Evolutionary conservation across 2,329 filamentous ascomycete species (phyloP).

Genomic region (Trichoderma semiorbis): DNA sequence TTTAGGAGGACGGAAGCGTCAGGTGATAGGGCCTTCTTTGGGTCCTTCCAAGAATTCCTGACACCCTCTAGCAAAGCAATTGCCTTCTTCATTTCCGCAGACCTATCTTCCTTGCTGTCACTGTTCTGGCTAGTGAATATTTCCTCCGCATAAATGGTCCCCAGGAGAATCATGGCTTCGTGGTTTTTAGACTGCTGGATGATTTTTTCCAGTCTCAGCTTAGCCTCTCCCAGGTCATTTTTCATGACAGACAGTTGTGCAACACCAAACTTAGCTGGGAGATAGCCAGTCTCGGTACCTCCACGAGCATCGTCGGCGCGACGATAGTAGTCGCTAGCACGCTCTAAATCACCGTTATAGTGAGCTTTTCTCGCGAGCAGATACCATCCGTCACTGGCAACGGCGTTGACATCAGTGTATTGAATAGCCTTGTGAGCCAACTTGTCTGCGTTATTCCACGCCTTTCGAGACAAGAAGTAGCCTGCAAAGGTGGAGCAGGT

Average conservation of each 20-base stretch:
- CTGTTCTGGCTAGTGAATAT: conserved; percentile 75
- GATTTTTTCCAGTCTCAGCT: conserved; percentile 91
- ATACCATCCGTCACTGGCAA: conserved; percentile 98
- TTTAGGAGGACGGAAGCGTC: conserved; percentile 90
- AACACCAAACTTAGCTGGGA: conserved; percentile 91
- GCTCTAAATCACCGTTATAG: conserved; percentile 69
- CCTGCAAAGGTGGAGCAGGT: conserved; percentile 86
- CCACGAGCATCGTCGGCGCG: conserved; percentile 89
- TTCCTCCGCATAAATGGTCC: conserved; percentile 90
- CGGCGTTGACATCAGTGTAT: conserved; percentile 90
- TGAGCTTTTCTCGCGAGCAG: conserved; percentile 89
- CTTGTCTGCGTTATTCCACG: conserved; percentile 75
- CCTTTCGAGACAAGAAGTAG: conserved; percentile 83
- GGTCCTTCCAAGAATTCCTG: conserved; percentile 84
- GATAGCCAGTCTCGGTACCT: conserved; percentile 82
- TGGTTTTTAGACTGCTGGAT: conserved; percentile 78
- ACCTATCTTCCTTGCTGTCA: conserved; percentile 81
- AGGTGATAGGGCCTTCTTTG: conserved; percentile 75
- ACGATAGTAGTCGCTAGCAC: conserved; percentile 81
- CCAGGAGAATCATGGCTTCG: conserved; percentile 89
- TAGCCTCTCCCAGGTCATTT: conserved; percentile 84
- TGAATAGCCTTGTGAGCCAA: conserved; percentile 92
- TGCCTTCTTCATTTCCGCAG: conserved; percentile 79
- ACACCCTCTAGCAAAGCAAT: conserved; percentile 80
- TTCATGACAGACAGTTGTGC: conserved; percentile 85